Base-by-base conservation (phyloP, 257 asterid genomes). In the Catharanthus roseus region DNA sequence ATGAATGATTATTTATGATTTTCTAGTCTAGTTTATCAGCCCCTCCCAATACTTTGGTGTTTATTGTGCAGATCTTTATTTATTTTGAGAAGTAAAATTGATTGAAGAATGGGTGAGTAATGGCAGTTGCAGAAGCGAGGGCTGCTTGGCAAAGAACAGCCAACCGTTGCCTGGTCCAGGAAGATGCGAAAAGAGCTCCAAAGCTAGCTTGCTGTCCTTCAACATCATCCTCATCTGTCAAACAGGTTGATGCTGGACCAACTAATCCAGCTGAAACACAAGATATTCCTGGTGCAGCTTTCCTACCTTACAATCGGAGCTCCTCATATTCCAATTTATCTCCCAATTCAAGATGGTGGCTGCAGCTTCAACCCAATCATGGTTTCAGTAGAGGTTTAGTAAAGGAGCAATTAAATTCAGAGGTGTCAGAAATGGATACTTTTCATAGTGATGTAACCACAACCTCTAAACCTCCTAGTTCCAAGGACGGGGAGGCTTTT, bases 151-250 rank as follows among this genome's bases (percentile, higher is more conserved):
- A 90, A 79, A 89, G 96, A 79, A 86, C 95, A 31, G 96, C 86
- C 57, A 90, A 89, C 73, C 85, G 97, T 70, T 92, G 90, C 74
- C 84, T 92, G 70, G 92, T 88, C 69, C 97, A 92, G 77, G 96
- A 92, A 81, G 97, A 92, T 77, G 97, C 97, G 45, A 89, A 89
- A 81, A 72, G 95, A 81, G 97, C 98, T 77, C 98, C 98, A 3
- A 93, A 82, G 76, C 84, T 93, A 77, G 96, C 97, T 64, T 88
- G 86, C 77, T 88, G 86, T 79, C 81, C 97, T 8, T 80, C 96
- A 1, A 38, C 42, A 38, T n/a, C 77, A 28, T 77, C 90, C 33
- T 84, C 88, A 34, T 69, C 86, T 4, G 67, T 65, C 29, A 83
- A 79, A 67, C 86, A 82, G 41, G 73, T 78, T 41, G 92, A 83